Evolutionary conservation across 2,329 filamentous ascomycete species (phyloP), one percentile per base, ranked within the genome.

Genomic region (Talaromyces funiculosus): DNA sequence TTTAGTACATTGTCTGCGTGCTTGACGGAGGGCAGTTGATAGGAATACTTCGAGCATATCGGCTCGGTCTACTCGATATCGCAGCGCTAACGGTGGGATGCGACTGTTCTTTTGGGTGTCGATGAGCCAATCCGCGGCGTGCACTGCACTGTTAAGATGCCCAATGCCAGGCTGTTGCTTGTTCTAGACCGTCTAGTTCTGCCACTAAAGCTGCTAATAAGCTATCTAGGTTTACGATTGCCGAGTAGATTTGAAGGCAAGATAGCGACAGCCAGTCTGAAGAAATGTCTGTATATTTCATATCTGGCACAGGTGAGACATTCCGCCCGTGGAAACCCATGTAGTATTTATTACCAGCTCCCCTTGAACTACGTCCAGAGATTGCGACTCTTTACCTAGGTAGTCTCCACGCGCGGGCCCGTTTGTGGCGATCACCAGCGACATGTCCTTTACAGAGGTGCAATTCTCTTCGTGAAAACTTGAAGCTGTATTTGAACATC

Each of bases 151-250:
- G 53, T 29, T 24, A n/a, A 22, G 33, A 37, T 55, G 53, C 53
- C 53, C 53, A 55, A 55, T 22, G 53, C 53, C 26, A 40, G 33
- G 53, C 33, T 51, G 26, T 16, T 4, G 33, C 16, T 20, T 8
- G 53, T 55, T 55, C 53, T 55, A 42, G 53, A 42, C 53, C 53
- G 22, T 18, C 53, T 54, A 54, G 35, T 40, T 18, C 53, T 38
- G 24, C 51, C 51, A 54, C 35, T 51, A 51, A 18, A 47, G 29
- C 51, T 40, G 18, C 31, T 40, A 24, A 22, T 20, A 26, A 24
- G 18, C 18, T 38, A 38, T 54, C 35, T 54, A 8, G 9, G 35
- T 43, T 26, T 10, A 42, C 53, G n/a, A 51, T 33, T 51, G 26
- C 53, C 38, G 29, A 56, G 24, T 10, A 26, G 16, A 47, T 10